phyloP scores from a whole-genome alignment of 345 rosid genomes.

The Populus euphratica region DNA sequence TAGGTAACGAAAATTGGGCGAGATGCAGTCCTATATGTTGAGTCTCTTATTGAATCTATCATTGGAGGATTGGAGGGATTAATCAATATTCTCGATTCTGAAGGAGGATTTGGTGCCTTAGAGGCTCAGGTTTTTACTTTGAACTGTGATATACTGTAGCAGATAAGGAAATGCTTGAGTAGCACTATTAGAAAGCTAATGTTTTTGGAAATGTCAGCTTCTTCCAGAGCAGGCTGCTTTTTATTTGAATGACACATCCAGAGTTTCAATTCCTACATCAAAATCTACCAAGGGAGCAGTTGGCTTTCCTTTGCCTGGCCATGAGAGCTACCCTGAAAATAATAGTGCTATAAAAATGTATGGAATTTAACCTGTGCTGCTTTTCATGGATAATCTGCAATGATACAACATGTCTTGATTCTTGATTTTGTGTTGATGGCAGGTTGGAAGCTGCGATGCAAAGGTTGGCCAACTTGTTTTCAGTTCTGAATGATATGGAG shows the following conservation, averaged over 20 bases:
- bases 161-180: not conserved
- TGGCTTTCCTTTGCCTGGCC: conserved; percentile 84
- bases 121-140: conserved; percentile 72
- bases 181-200: not conserved
- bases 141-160: conserved; percentile 10
- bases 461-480: conserved; percentile 89
- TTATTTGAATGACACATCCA: conserved; percentile 70
- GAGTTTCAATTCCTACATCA: conserved; percentile 57
- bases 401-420: conserved; percentile 6
- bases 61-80: conserved; percentile 99
- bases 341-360: conserved; percentile 87
- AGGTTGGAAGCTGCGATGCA: conserved; percentile 99
- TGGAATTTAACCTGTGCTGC: conserved; percentile 15
- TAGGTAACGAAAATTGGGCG: conserved; percentile 95
- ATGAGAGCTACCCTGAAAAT: conserved; percentile 93
- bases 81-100: conserved; percentile 97
- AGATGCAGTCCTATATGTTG: conserved; percentile 94
- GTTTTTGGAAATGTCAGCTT: conserved; percentile 54
- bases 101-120: conserved; percentile 98
- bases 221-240: conserved; percentile 97
- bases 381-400: conserved; percentile 11
- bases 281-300: conserved; percentile 74
- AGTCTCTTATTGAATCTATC: conserved; percentile 96
- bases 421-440: conserved; percentile 25
- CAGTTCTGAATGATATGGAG: conserved; percentile 97